A percentile compares a stretch with the other conserved stretches of the same genome.
These are phyloP conservation scores for Chytridium lagenaria DNA, from an alignment of 371 early-diverging fungal genomes.

Conservation along the genomic window DNA sequence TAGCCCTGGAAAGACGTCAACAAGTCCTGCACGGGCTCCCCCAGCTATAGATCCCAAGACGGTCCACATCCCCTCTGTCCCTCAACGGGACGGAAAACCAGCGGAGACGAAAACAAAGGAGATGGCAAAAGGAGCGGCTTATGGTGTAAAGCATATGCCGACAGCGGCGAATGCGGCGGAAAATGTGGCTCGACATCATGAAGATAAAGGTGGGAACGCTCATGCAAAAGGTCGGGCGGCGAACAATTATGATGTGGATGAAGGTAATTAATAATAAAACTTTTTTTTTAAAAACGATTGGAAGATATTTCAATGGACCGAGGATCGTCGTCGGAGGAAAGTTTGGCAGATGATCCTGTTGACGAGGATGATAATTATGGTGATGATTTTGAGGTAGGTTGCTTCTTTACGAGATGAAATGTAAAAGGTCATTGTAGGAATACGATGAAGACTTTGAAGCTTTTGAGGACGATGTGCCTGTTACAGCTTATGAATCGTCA, in stretches of 20 bases:
- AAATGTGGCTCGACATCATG: not conserved
- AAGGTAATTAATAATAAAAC: no score
- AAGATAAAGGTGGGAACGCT: not conserved
- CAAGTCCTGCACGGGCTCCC: not conserved
- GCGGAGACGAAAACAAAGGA: not conserved
- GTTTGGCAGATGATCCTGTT: not conserved
- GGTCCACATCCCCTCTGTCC: not conserved
- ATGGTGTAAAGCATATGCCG: not conserved
- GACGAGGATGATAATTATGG: conserved; percentile 17
- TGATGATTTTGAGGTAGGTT: conserved; percentile 35
- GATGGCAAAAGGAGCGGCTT: not conserved
- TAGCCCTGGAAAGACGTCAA: not conserved
- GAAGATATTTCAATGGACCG: not conserved
- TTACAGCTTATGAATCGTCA: not conserved
- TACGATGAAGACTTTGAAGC: conserved; percentile 51
- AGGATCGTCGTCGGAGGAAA: not conserved
- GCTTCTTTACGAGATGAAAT: not conserved
- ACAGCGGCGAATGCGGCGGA: conserved; percentile 6
- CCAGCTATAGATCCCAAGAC: not conserved
- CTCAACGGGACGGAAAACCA: not conserved
- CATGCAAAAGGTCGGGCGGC: conserved; percentile 6
- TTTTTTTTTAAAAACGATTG: no score
- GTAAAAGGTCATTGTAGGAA: not conserved
- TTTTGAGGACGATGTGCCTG: conserved; percentile 37
- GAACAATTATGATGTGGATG: not conserved